Evolutionary conservation across 495 filamentous ascomycete genomes (phyloP).

Genomic region (Paragyromitra xinjiangensis): DNA sequence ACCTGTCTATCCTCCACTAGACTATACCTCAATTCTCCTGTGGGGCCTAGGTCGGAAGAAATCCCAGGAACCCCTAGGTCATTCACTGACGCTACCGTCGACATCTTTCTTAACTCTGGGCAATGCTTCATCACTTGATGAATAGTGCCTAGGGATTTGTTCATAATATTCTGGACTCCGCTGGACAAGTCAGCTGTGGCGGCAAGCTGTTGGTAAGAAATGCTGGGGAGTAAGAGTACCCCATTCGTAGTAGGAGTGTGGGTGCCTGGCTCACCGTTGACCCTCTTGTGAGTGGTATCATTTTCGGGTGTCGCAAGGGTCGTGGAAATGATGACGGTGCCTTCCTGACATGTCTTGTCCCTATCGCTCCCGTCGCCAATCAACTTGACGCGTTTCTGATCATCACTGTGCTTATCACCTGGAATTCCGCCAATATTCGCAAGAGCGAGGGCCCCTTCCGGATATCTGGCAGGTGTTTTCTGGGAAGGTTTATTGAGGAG

Average conservation of each 20-base stretch:
- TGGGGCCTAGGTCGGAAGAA: background rate
- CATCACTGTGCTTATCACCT: background rate
- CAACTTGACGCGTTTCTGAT: background rate
- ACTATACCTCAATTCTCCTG: background rate
- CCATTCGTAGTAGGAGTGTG: background rate
- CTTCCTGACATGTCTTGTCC: background rate
- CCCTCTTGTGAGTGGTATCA: background rate
- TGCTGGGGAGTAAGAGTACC: background rate
- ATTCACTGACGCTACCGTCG: background rate
- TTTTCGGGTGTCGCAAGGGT: background rate
- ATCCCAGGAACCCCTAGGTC: background rate
- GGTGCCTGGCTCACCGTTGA: background rate
- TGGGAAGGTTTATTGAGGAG: background rate
- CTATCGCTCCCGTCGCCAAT: background rate
- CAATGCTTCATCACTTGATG: slow-evolving; percentile 16
- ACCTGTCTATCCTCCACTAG: background rate
- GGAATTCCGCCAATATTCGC: slow-evolving; percentile 22
- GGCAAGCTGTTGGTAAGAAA: slow-evolving; percentile 18
- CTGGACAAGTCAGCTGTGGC: slow-evolving; percentile 21
- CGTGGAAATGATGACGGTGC: background rate
- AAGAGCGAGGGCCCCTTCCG: slow-evolving; percentile 1
- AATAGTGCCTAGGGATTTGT: slow-evolving; percentile 29
- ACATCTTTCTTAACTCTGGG: slow-evolving; percentile 28
- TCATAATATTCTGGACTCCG: slow-evolving; percentile 10
- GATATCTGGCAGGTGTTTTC: background rate